Evolutionary conservation across 768 basidiomycete genomes (phyloP).

Genomic region (Pholiota conissans): DNA sequence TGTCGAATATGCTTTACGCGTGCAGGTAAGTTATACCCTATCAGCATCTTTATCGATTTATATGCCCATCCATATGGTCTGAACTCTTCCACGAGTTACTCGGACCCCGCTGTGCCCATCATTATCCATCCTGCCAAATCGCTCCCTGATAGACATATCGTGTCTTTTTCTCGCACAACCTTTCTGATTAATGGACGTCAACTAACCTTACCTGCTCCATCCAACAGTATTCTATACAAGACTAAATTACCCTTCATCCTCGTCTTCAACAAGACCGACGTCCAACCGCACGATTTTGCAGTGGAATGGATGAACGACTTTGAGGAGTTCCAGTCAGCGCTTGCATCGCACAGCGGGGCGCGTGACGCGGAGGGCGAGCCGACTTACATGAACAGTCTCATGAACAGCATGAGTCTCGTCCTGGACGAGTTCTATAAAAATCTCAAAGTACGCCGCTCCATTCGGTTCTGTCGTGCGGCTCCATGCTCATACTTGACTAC

Average conservation of each 20-base stretch:
- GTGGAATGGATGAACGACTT: conserved; percentile 99
- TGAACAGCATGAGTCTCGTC: conserved; percentile 99
- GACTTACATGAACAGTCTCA: conserved; percentile 97
- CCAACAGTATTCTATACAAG: conserved; percentile 88
- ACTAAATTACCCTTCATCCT: conserved; percentile 96
- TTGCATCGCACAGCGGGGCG: conserved; percentile 68
- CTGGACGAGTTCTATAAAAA: conserved; percentile 98
- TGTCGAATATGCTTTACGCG: conserved; percentile 99
- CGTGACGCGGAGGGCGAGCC: conserved; percentile 85
- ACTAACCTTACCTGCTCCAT: background rate
- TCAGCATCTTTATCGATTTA: background rate
- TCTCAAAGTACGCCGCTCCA: conserved; percentile 61
- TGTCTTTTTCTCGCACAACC: background rate
- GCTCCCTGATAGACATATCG: background rate
- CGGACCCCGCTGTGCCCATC: background rate
- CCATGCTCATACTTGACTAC: background rate
- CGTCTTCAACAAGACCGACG: conserved; percentile 99
- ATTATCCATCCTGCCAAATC: background rate
- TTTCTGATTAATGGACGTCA: background rate
- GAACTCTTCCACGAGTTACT: background rate
- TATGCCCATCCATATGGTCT: background rate
- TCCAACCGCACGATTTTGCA: conserved; percentile 86
- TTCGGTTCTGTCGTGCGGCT: background rate
- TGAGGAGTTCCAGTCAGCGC: conserved; percentile 88
- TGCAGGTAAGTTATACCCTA: conserved; percentile 65